Evolutionary conservation across 495 filamentous ascomycete species (phyloP), one percentile per base, ranked within the genome.

Genomic region (Glonium stellatum): DNA sequence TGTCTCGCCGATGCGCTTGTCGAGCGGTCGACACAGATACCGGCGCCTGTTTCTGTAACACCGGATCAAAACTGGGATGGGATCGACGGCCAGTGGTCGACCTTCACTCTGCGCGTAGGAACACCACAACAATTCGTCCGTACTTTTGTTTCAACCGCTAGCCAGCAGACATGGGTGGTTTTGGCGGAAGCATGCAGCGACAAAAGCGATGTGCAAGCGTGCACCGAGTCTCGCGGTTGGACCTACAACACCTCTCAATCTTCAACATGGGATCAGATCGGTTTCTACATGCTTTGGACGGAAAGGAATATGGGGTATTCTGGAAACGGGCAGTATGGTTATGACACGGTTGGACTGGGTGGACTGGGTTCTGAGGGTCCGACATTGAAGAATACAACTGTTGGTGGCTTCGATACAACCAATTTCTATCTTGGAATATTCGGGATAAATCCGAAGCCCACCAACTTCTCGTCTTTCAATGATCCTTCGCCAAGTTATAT

Each of bases 401-500:
- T 85, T 21, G 77, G 70, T n/a, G 76, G 66, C 4, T 70, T 81
- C 22, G 72, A 73, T 3, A 57, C 74, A 13, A 67, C 76, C 9
- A 72, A 78, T 37, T 79, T 82, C 56, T 83, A 81, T 67, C 65
- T 84, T 61, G 79, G 69, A 25, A 69, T 78, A 34, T 77, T 85
- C 58, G 83, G 82, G n/a, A 68, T 84, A 46, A 77, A 77, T 55
- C 72, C 75, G 36, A 72, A 75, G 59, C 67, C 76, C 0, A 73
- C 73, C 25, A 82, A 82, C 59, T 80, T 81, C 67, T 75, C 68
- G 19, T 63, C 61, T 36, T 66, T 76, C 15, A 69, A 70, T 5
- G 76, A 80, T 62, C 71, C 75, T 10, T 67, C 74, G 49, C 61
- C 78, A 11, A 81, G 80, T 56, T 80, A 80, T 55, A 58, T 82